A percentile compares a stretch with the other conserved stretches of the same genome.
Conservation (phyloP, 208 protist genomes). For the Acanthamoeba castellanii region DNA sequence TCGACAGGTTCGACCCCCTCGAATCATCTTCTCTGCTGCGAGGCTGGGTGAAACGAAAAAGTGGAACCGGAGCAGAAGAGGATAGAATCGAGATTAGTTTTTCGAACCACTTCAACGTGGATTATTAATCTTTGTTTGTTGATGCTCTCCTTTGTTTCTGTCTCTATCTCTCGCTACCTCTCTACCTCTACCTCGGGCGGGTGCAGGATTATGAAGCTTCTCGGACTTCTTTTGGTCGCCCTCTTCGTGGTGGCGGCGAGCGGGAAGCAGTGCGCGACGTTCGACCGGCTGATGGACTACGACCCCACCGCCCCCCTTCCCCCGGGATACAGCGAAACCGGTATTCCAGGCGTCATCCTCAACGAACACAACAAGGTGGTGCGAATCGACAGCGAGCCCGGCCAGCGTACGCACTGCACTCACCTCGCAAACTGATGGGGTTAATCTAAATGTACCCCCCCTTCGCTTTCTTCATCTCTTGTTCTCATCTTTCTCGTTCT, state of each 20-base stretch:
- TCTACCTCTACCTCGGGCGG: neutral
- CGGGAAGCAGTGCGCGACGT: constrained; percentile 20
- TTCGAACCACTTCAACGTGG: too few species aligned
- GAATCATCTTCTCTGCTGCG: neutral
- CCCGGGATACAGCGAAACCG: neutral
- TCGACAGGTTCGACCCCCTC: neutral
- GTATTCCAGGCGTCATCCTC: constrained; percentile 28
- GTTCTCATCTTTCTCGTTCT: neutral
- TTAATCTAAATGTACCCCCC: neutral
- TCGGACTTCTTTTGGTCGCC: neutral
- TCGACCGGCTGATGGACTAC: neutral
- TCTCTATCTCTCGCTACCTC: neutral
- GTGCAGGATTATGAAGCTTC: neutral
- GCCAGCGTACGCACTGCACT: constrained; percentile 33
- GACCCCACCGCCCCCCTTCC: neutral
- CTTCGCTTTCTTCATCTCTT: neutral
- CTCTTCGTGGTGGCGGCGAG: neutral
- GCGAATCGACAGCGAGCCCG: neutral
- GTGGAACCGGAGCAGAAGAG: neutral
- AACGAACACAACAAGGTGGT: constrained; percentile 55
- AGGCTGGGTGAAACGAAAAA: neutral
- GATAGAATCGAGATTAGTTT: too few species aligned
- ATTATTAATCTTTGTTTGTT: neutral
- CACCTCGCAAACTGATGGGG: neutral
- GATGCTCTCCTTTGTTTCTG: neutral